Evolutionary conservation across 2,329 filamentous ascomycete genomes (phyloP), one percentile per base, ranked within the genome.

Genomic region (Ceratocystis eucalypticola): DNA sequence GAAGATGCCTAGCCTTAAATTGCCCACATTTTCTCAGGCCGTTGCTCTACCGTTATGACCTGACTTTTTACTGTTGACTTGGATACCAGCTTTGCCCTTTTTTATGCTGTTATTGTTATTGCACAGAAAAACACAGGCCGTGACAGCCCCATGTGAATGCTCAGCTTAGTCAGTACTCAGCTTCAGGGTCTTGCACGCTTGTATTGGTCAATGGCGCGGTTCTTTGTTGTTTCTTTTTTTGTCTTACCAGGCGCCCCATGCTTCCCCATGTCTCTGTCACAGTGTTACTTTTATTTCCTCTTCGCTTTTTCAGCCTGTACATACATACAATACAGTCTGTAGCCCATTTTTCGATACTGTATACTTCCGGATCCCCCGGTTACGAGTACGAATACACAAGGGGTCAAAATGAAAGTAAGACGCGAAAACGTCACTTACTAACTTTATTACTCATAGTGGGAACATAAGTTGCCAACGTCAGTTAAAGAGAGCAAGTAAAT

Each of bases 371-470:
- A 33, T 48, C 20, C 57, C 50, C 65, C 66, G 66, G 66, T 68
- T 68, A 68, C 66, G 66, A 68, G 66, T 68, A 68, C 66, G 66
- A 67, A 67, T 67, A 67, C 65, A 50, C 46, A 63, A 41, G n/a
- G 7, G 12, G 2, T n/a, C 63, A 20, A 44, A 25, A 45, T 28
- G 41, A 37, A 65, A 57, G 48, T 53, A 64, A 53, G 46, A 50
- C 61, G 41, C 33, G 44, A 37, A 20, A 46, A 48, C 37, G 37
- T 41, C 37, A 41, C 20, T 44, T 22, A 28, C 30, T 15, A 65
- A 61, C 33, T 65, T 48, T 59, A 45, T 25, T 65, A 15, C 30
- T 22, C n/a, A 3, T 22, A 22, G n/a, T 22, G 46, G 46, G 10
- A 50, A 20, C 30, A 37, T 37, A 61, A 65, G 37, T 30, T 63